These are phyloP conservation scores for Nemania abortiva DNA, from an alignment of 2,329 filamentous ascomycete genomes.

Conservation along the genomic window DNA sequence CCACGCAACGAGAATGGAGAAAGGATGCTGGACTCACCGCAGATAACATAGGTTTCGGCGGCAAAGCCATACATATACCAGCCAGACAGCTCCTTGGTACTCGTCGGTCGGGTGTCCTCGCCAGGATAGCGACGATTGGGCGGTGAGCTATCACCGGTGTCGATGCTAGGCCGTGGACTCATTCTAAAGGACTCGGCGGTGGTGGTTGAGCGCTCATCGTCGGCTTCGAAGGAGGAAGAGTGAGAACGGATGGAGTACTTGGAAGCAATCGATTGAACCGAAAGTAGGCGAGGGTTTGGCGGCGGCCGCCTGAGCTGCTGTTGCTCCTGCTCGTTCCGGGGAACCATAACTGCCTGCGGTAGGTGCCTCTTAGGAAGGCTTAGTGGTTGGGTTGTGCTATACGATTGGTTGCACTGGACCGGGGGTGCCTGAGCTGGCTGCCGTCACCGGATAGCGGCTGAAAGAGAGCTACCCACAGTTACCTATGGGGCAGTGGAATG, in stretches of 20 bases:
- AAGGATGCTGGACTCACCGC: constrained; percentile 72
- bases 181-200: constrained; percentile 55
- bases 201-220: constrained; percentile 72
- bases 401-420: constrained; percentile 30
- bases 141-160: constrained; percentile 52
- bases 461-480: background rate
- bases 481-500: background rate
- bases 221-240: constrained; percentile 74
- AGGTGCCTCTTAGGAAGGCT: background rate
- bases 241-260: constrained; percentile 70
- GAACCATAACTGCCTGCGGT: constrained; percentile 49
- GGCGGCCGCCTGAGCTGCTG: constrained; percentile 53
- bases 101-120: constrained; percentile 91
- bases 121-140: constrained; percentile 74
- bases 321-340: constrained; percentile 52
- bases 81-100: constrained; percentile 85
- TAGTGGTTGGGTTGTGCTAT: constrained; percentile 17
- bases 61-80: constrained; percentile 99
- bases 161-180: constrained; percentile 54
- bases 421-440: constrained; percentile 11
- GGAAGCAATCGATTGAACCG: constrained; percentile 63
- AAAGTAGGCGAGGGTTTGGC: constrained; percentile 61
- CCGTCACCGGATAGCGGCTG: constrained; percentile 6
- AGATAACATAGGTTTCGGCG: constrained; percentile 95
- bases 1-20: background rate